Conservation (phyloP, 2,329 filamentous ascomycete genomes). For the Fusarium illudens region DNA sequence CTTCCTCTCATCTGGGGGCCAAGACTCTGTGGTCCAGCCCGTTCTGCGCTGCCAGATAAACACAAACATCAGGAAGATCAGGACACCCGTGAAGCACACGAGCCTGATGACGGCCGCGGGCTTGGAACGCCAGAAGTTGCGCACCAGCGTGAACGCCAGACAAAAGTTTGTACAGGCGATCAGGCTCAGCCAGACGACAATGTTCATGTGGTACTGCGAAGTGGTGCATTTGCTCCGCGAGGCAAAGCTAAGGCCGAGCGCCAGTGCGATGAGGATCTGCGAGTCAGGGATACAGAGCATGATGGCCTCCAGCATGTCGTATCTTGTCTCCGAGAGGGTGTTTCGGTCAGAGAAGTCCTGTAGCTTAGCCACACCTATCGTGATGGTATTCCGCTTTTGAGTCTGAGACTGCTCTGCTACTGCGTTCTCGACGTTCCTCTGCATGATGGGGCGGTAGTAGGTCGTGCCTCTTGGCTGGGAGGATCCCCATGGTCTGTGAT, state of each 20-base stretch:
- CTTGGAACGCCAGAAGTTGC: neutral
- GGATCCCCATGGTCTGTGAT: neutral
- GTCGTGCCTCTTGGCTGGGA: neutral
- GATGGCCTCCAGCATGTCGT: neutral
- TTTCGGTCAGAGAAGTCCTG: neutral
- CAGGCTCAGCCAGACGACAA: neutral
- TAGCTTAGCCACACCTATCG: neutral
- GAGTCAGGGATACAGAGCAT: neutral
- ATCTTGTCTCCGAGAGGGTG: neutral
- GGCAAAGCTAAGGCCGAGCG: neutral
- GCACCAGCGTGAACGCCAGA: neutral
- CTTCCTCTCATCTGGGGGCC: neutral
- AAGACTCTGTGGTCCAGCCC: neutral
- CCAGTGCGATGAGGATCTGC: neutral
- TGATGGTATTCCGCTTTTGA: neutral
- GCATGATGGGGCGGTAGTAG: neutral
- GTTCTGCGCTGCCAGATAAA: slow-evolving; percentile 1
- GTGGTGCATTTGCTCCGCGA: neutral
- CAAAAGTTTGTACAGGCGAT: neutral
- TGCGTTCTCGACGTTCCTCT: neutral
- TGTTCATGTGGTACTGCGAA: neutral
- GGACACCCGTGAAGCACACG: neutral
- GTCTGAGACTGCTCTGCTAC: neutral
- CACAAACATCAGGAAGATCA: neutral
- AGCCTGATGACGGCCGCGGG: neutral